phyloP scores from a whole-genome alignment of 2,329 filamentous ascomycete genomes.

The Fusarium sp. region DNA sequence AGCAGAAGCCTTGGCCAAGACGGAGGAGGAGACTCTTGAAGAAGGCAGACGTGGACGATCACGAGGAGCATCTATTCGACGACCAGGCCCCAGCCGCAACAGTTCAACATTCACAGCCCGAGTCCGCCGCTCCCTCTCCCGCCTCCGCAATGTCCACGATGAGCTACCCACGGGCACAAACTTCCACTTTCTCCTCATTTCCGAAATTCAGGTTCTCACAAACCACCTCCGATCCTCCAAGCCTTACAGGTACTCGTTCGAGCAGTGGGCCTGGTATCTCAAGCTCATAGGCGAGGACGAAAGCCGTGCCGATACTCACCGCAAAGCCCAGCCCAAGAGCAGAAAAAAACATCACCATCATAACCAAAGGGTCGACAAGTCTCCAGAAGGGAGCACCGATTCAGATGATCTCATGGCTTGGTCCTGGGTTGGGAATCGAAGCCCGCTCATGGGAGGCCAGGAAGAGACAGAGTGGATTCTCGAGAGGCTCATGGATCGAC shows the following conservation, averaged over 20 bases:
- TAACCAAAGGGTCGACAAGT: not conserved
- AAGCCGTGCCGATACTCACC: slow-evolving; percentile 60
- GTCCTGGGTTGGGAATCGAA: slow-evolving; percentile 78
- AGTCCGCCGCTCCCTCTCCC: slow-evolving; percentile 52
- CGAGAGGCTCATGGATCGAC: slow-evolving; percentile 67
- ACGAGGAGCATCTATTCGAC: slow-evolving; percentile 3
- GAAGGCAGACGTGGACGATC: slow-evolving; percentile 21
- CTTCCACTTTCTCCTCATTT: slow-evolving; percentile 74
- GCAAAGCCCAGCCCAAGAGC: slow-evolving; percentile 51
- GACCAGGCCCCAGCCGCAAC: slow-evolving; percentile 35
- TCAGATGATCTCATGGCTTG: slow-evolving; percentile 57
- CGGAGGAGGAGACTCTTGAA: slow-evolving; percentile 14
- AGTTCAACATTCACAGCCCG: slow-evolving; percentile 47
- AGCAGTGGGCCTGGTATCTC: slow-evolving; percentile 89
- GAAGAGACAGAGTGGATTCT: slow-evolving; percentile 80
- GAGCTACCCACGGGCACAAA: slow-evolving; percentile 58
- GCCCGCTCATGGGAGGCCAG: slow-evolving; percentile 75
- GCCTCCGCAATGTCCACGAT: slow-evolving; percentile 51
- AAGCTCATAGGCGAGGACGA: slow-evolving; percentile 78
- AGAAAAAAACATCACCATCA: slow-evolving; percentile 28
- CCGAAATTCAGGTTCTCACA: slow-evolving; percentile 75
- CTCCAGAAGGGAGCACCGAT: slow-evolving; percentile 15
- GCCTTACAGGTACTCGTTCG: slow-evolving; percentile 77
- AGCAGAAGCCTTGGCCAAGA: slow-evolving; percentile 13
- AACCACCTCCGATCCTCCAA: slow-evolving; percentile 67